Base-by-base conservation (phyloP, 768 basidiomycete genomes). In the Boletus vinaceobasis region DNA sequence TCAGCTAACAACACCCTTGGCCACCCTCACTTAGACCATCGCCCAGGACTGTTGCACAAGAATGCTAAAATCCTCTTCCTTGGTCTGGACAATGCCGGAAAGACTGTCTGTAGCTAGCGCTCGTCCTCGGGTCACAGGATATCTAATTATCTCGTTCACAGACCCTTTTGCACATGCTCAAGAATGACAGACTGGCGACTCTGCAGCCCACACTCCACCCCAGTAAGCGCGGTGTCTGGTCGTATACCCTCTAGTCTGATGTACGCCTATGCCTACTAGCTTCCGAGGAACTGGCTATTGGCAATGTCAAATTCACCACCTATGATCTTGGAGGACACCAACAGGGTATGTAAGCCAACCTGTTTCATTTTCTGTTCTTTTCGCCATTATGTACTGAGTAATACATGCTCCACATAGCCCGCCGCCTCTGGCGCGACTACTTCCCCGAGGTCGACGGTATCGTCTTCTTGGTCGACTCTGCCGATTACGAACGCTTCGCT, bases 381-480 rank as follows among this genome's bases (percentile, higher is more conserved):
- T 43, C 8, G 4, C 32, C 9, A 26, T 47, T 23, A 46, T n/a
- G 27, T 50, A 37, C 40, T 29, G 3, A 39, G 4, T 11, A 13
- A 51, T 36, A 40, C 52, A 29, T 36, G 31, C 39, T 40, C 26
- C 27, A 27, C 37, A 19, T 64, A 85, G 97, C 97, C 50, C 95
- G 97, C 63, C 92, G 97, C 62, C 87, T 98, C 71, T 99, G 97
- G 97, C 86, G 94, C 55, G 95, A 99, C 74, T 99, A 98, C 78
- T 98, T 99, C 86, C 97, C 97, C 47, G 97, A 98, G 73, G 97
- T 98, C 40, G 94, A 99, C 65, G 96, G 93, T 17, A 98, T 99
- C 65, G 86, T 98, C 68, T 99, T 98, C 84, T 80, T 99, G 54
- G 95, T 99, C 56, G 97, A 99, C 77, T 90, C 86, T 61, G 93